Percentiles rank a stretch among this genome's conserved stretches.
Evolutionary conservation across 2,329 filamentous ascomycete genomes (phyloP).

Genomic region (Xylaria arbuscula): DNA sequence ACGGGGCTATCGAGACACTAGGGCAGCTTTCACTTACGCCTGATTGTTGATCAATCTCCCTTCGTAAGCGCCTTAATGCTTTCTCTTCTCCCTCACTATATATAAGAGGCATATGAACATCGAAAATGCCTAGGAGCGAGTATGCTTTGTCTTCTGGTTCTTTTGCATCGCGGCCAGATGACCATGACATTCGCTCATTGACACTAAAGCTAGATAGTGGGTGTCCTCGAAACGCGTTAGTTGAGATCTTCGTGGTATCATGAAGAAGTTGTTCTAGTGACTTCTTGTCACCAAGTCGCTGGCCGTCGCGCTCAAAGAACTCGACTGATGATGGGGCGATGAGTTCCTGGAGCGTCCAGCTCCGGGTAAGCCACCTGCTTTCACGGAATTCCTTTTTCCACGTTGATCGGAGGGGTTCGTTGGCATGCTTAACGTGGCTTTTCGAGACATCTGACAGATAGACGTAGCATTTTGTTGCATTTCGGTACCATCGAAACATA

Average conservation of each 20-base stretch:
- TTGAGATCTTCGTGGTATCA: constrained; percentile 8
- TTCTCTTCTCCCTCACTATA: constrained; percentile 5
- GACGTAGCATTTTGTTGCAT: constrained; percentile 23
- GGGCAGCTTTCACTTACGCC: not conserved
- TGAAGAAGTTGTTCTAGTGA: constrained; percentile 16
- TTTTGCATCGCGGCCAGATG: constrained; percentile 25
- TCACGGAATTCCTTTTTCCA: constrained; percentile 6
- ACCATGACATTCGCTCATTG: constrained; percentile 23
- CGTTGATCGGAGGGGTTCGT: constrained; percentile 11
- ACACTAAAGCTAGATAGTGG: constrained; percentile 5
- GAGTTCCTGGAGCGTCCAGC: constrained; percentile 24
- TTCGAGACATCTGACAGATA: constrained; percentile 24
- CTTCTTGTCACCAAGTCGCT: constrained; percentile 16
- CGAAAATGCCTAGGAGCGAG: constrained; percentile 37
- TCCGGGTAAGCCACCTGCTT: constrained; percentile 11
- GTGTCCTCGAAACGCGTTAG: not conserved
- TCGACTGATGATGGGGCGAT: constrained; percentile 18
- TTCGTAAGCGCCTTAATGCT: constrained; percentile 6
- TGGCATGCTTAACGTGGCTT: not conserved
- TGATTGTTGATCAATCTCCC: not conserved
- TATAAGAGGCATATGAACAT: no score
- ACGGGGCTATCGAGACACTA: no score
- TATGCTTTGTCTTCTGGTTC: constrained; percentile 39
- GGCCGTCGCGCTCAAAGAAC: constrained; percentile 6
- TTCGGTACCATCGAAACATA: constrained; percentile 24